Percentiles rank a stretch among this genome's conserved stretches.
These are phyloP conservation scores for Thielaviopsis punctulata DNA, from an alignment of 2,329 filamentous ascomycete species.

Conservation along the genomic window DNA sequence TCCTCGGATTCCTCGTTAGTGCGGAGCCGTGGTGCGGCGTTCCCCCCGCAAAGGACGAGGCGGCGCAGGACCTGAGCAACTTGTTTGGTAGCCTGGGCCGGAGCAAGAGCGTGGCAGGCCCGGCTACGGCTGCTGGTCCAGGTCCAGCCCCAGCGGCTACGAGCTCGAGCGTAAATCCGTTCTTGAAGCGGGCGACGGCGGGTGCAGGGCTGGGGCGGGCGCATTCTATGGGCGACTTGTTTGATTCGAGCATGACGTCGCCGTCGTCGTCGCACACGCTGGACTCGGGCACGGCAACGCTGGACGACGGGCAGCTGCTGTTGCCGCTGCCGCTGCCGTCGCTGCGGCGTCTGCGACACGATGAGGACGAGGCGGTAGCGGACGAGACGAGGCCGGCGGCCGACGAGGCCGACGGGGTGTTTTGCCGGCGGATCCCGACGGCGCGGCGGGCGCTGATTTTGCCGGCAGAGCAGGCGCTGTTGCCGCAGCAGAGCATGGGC, in stretches of 20 bases:
- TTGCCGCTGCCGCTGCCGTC: conserved; percentile 12
- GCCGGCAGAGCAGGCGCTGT: conserved; percentile 51
- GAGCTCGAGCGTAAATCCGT: background rate
- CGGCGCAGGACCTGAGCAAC: conserved; percentile 34
- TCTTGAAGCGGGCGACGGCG: conserved; percentile 1
- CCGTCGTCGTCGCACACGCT: conserved; percentile 2
- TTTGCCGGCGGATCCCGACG: conserved; percentile 46
- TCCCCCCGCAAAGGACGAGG: conserved; percentile 45
- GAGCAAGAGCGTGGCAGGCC: conserved; percentile 1
- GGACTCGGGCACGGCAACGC: conserved; percentile 31
- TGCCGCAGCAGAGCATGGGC: conserved; percentile 47
- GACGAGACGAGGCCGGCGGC: background rate
- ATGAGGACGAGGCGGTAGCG: background rate
- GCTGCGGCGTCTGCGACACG: conserved; percentile 12
- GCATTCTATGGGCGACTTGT: background rate
- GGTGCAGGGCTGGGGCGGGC: conserved; percentile 1
- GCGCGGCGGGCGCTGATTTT: conserved; percentile 48
- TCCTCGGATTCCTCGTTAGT: conserved; percentile 52
- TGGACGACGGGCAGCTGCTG: conserved; percentile 21
- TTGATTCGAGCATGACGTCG: background rate
- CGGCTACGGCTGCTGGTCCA: background rate
- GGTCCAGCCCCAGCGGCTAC: background rate
- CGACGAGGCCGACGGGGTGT: conserved; percentile 16
- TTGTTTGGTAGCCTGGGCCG: conserved; percentile 3
- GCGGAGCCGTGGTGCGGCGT: conserved; percentile 53